These are phyloP conservation scores for Trifolium dubium DNA, from an alignment of 306 rosid species.

Conservation along the genomic window DNA sequence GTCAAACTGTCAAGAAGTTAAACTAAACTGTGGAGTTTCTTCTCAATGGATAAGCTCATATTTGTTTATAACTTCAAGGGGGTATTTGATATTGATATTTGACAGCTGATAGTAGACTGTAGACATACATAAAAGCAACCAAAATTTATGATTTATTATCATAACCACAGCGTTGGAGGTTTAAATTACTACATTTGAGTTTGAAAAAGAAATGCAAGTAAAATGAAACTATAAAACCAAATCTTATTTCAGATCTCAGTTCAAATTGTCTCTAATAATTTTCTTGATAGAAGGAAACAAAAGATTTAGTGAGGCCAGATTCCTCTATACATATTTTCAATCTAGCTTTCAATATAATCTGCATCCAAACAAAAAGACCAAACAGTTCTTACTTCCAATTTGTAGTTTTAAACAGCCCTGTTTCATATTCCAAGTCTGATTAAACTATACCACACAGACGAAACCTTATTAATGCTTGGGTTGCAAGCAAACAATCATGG, in stretches of 20 bases:
- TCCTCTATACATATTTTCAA: not conserved
- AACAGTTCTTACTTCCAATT: not conserved
- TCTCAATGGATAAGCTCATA: conserved; percentile 34
- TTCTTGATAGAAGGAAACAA: conserved; percentile 10
- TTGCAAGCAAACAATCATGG: not conserved
- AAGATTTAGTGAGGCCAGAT: not conserved
- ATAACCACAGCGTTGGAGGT: not conserved
- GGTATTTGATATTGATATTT: no score
- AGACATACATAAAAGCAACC: not conserved
- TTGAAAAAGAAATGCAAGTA: not conserved
- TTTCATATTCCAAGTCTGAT: not conserved
- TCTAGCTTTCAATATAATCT: not conserved
- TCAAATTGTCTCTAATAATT: not conserved
- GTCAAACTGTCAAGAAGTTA: conserved; percentile 5
- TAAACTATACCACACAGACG: not conserved
- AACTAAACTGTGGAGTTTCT: conserved; percentile 31
- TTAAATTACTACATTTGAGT: not conserved
- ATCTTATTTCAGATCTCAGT: conserved; percentile 3
- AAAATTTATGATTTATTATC: conserved; percentile 11
- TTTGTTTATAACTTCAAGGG: no score
- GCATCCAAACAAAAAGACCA: not conserved
- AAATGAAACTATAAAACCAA: conserved; percentile 1
- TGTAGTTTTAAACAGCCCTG: not conserved
- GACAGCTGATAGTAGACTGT: no score
- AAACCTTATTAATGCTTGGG: not conserved